A percentile compares a stretch with the other conserved stretches of the same genome.
Evolutionary conservation across 1,284 basidiomycete species (phyloP).

Genomic region (Apiotrichum montevideense): DNA sequence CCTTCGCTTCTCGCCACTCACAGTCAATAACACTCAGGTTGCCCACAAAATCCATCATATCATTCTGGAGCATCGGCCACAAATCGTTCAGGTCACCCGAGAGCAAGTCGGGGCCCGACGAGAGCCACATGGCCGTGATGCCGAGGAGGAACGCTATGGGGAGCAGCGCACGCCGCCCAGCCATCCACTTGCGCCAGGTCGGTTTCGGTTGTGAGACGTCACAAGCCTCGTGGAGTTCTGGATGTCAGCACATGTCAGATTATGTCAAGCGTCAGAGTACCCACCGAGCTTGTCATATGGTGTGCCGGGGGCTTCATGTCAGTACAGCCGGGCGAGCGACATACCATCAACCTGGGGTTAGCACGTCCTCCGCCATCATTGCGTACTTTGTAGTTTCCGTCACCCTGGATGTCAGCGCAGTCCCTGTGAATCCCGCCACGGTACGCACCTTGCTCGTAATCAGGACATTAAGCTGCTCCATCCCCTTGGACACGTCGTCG

Average conservation of each 20-base stretch:
- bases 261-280: background rate
- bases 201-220: slow-evolving; percentile 8
- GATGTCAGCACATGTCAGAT: slow-evolving; percentile 15
- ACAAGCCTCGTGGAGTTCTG: slow-evolving; percentile 26
- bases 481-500: slow-evolving; percentile 20
- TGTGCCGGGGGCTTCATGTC: slow-evolving; percentile 40
- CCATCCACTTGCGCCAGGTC: slow-evolving; percentile 23
- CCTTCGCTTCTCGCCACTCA: slow-evolving; percentile 5
- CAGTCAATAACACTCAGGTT: slow-evolving; percentile 40
- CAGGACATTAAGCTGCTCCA: slow-evolving; percentile 35
- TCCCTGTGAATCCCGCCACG: background rate
- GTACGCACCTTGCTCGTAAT: slow-evolving; percentile 33
- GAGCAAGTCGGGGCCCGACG: slow-evolving; percentile 13
- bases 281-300: slow-evolving; percentile 44
- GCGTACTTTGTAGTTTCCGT: slow-evolving; percentile 12
- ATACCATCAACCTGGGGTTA: slow-evolving; percentile 5
- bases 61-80: slow-evolving; percentile 33
- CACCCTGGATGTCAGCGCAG: background rate
- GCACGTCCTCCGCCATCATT: background rate
- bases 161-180: slow-evolving; percentile 22
- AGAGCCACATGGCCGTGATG: slow-evolving; percentile 16
- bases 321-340: background rate
- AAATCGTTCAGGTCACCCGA: slow-evolving; percentile 24
- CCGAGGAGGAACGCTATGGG: slow-evolving; percentile 14
- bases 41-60: slow-evolving; percentile 34